These are phyloP conservation scores for Violaceomyces palustris DNA, from an alignment of 1,284 basidiomycete species.

Conservation along the genomic window DNA sequence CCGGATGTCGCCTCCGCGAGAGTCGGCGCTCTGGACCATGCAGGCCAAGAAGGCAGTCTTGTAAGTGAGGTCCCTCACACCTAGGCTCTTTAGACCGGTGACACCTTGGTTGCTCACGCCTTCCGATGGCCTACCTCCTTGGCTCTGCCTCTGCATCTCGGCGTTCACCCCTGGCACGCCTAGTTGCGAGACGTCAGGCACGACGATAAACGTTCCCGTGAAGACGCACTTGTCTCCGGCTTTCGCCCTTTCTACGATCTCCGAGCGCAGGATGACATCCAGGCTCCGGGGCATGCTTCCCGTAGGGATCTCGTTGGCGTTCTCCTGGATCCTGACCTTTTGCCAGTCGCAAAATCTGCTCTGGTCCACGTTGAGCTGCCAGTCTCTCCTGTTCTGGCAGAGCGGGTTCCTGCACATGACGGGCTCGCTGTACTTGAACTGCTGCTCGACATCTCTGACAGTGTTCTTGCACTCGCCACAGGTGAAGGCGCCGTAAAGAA, in stretches of 20 bases:
- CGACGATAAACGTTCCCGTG: conserved; percentile 95
- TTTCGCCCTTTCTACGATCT: conserved; percentile 94
- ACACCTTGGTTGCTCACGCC: conserved; percentile 72
- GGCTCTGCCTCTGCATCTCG: conserved; percentile 80
- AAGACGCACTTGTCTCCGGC: conserved; percentile 98
- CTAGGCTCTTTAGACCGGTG: conserved; percentile 85
- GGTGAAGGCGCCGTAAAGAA: conserved; percentile 86
- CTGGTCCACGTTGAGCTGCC: conserved; percentile 92
- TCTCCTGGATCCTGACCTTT: conserved; percentile 97
- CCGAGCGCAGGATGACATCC: conserved; percentile 90
- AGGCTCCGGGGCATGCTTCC: conserved; percentile 81
- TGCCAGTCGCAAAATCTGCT: conserved; percentile 99
- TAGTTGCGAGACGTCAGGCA: conserved; percentile 94
- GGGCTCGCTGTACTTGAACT: conserved; percentile 99
- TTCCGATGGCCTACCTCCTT: conserved; percentile 60
- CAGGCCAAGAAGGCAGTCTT: conserved; percentile 98
- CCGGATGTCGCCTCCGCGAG: conserved; percentile 51
- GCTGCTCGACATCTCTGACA: conserved; percentile 94
- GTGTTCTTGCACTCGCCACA: conserved; percentile 82
- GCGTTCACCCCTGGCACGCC: conserved; percentile 92
- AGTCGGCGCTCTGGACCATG: conserved; percentile 88
- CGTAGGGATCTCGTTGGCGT: conserved; percentile 96
- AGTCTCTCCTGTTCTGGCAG: conserved; percentile 81
- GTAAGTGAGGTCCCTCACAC: conserved; percentile 92
- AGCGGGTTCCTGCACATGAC: conserved; percentile 86